Conservation (phyloP, 371 early-diverging fungal species). For the Lichtheimia hyalospora region DNA sequence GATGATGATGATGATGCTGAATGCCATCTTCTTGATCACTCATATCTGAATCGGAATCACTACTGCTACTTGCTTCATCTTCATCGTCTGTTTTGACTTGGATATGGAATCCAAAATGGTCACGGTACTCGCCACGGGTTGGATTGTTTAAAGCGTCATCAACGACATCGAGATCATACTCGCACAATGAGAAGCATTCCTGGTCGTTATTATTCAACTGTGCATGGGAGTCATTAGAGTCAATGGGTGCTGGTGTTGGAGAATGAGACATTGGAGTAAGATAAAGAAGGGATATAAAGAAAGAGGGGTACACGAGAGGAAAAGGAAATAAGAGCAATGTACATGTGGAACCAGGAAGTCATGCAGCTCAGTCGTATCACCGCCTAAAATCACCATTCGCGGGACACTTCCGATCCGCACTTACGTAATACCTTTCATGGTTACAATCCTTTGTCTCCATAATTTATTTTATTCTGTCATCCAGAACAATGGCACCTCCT, state of each 20-base stretch:
- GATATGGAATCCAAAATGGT: slow-evolving; percentile 47
- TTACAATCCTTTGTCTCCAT: too few relatives aligned
- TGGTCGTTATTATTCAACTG: slow-evolving; percentile 1
- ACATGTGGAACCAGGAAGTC: too few relatives aligned
- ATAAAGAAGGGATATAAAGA: too few relatives aligned
- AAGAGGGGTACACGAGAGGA: too few relatives aligned
- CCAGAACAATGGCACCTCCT: too few relatives aligned
- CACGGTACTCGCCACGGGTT: slow-evolving; percentile 30
- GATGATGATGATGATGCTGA: background rate
- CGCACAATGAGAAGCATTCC: slow-evolving; percentile 18
- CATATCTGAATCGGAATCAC: slow-evolving; percentile 7
- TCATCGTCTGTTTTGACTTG: slow-evolving; percentile 51
- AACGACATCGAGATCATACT: slow-evolving; percentile 48
- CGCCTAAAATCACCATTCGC: too few relatives aligned
- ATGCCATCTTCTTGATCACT: background rate
- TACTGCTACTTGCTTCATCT: slow-evolving; percentile 16
- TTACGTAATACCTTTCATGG: too few relatives aligned
- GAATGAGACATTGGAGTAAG: too few relatives aligned
- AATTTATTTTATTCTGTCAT: too few relatives aligned
- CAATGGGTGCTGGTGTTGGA: background rate
- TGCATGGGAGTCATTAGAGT: background rate
- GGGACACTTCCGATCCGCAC: too few relatives aligned
- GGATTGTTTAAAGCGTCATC: slow-evolving; percentile 42
- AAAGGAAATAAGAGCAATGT: too few relatives aligned
- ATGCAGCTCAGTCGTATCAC: too few relatives aligned